Base-by-base conservation (phyloP, 2,329 filamentous ascomycete species). In the Xylaria sp. region DNA sequence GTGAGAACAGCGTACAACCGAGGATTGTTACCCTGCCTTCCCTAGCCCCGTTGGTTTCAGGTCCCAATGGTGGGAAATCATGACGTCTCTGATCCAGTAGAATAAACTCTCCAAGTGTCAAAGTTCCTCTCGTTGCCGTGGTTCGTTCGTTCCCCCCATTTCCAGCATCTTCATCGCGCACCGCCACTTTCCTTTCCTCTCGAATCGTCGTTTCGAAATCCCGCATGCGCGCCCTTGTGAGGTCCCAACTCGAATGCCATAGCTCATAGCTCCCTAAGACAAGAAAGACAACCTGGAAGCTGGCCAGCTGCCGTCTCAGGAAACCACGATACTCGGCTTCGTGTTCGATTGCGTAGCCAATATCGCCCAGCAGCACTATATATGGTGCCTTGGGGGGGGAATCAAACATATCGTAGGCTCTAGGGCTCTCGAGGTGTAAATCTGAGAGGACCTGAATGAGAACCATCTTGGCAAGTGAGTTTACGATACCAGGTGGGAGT, bases 261-360 rank as follows among this genome's bases (percentile, higher is more conserved):
- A 85, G 79, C 72, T 90, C 87, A 72, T 89, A 86, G 70, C 89
- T 89, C 0, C 87, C 86, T 0, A 83, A 75, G 0, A 89, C 79
- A 34, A 87, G 80, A 46, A 89, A 81, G 1, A 89, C 83, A 1
- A 78, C 74, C 5, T 78, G 74, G 70, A 88, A 89, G n/a, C 7
- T 76, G 1, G 45, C 36, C 2, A 89, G 81, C 70, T 88, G 86
- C 2, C 70, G 72, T 13, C 74, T 78, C 10, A 89, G 74, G 70
- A 89, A 89, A 1, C 39, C 61, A 39, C 83, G 77, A 69, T 82
- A 82, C 0, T 82, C 80, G 15, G 80, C 72, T 48, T 83, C 79
- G 66, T 83, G 79, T 9, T 78, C 68, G 1, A 65, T 72, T 25
- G 80, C 59, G 64, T 82, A 81, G 53, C 86, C 87, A 59, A 89